Conservation (phyloP, 768 basidiomycete genomes). For the Chalciporus piperatus region DNA sequence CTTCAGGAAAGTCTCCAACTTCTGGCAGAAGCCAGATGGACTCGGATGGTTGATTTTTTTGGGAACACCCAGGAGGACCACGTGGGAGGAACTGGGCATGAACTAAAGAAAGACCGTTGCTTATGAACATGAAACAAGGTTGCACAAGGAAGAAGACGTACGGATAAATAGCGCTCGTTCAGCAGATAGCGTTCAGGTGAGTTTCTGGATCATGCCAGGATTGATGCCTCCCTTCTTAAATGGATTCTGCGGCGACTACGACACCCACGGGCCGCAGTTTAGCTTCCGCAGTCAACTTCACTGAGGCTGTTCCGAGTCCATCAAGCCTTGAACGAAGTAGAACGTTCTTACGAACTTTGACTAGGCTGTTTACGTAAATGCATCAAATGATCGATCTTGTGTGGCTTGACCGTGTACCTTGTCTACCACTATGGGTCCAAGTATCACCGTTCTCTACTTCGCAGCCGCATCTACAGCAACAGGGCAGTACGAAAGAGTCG, state of each 20-base stretch:
- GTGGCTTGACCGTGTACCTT: too few relatives aligned
- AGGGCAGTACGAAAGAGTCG: constrained; percentile 50
- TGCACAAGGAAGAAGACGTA: not conserved
- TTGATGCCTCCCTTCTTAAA: not conserved
- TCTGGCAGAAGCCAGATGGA: constrained; percentile 33
- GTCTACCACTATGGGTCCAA: constrained; percentile 15
- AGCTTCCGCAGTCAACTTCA: too few relatives aligned
- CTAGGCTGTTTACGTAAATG: constrained; percentile 1
- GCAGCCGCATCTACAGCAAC: constrained; percentile 69
- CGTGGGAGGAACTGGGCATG: constrained; percentile 20
- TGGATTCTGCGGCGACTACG: not conserved
- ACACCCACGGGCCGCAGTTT: not conserved
- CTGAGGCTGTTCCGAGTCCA: not conserved
- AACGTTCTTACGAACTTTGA: too few relatives aligned
- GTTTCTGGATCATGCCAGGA: too few relatives aligned
- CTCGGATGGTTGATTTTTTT: constrained; percentile 23
- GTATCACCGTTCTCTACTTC: constrained; percentile 53
- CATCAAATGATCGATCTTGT: not conserved
- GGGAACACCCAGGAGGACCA: constrained; percentile 26
- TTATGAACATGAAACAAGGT: not conserved
- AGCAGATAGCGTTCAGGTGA: too few relatives aligned
- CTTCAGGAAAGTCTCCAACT: constrained; percentile 32
- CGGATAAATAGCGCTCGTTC: not conserved
- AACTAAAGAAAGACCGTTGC: not conserved
- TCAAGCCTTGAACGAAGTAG: too few relatives aligned